A percentile compares a stretch with the other conserved stretches of the same genome.
These are phyloP conservation scores for Yueomyces sp. DNA, from an alignment of 1,139 yeast genomes.

Conservation along the genomic window DNA sequence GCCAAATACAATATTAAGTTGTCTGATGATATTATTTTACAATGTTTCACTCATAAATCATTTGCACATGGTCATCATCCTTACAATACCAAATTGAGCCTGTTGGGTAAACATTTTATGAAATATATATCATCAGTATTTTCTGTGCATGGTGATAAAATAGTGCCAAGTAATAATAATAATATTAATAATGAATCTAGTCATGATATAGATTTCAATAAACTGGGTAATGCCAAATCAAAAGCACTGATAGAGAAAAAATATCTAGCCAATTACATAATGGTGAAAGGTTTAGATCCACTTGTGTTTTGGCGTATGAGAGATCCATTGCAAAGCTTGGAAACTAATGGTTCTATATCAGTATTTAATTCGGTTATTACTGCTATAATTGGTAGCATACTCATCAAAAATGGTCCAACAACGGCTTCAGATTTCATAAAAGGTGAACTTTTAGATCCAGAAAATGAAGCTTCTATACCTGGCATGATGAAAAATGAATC, in stretches of 20 bases:
- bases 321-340: conserved; percentile 35
- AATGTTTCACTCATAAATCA: conserved; percentile 82
- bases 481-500: conserved; percentile 1
- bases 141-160: conserved; percentile 13
- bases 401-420: conserved; percentile 52
- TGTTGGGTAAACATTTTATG: conserved; percentile 65
- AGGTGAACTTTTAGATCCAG: conserved; percentile 26
- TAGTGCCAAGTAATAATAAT: conserved; percentile 3
- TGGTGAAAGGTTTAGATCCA: conserved; percentile 34
- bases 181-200: conserved; percentile 24
- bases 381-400: conserved; percentile 74
- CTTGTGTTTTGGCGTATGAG: conserved; percentile 65
- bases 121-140: conserved; percentile 45
- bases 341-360: conserved; percentile 39
- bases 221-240: conserved; percentile 44
- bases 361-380: conserved; percentile 59
- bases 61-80: conserved; percentile 87
- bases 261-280: conserved; percentile 42
- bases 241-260: conserved; percentile 39
- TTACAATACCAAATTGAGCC: conserved; percentile 71
- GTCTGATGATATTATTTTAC: conserved; percentile 38
- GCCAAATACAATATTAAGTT: conserved; percentile 16
- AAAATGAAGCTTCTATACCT: conserved; percentile 9
- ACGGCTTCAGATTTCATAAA: conserved; percentile 45
- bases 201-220: conserved; percentile 49